Evolutionary conservation across 208 protist genomes (phyloP).

Genomic region (Naegleria gruberi): DNA sequence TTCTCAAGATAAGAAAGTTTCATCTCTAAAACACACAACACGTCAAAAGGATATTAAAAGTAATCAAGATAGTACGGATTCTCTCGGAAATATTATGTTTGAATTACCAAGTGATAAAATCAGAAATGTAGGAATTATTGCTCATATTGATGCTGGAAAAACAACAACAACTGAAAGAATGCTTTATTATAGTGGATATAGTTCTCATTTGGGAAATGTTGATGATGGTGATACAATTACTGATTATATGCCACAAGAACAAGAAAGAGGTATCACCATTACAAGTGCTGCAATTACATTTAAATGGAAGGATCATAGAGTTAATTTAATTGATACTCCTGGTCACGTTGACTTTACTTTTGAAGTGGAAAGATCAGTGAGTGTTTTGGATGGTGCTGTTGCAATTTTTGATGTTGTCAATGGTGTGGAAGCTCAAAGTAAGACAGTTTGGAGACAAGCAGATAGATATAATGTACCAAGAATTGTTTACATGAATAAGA

Average conservation of each 20-base stretch:
- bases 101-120: conserved; percentile 7
- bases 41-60: conserved; percentile 5
- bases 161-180: conserved; percentile 89
- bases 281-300: conserved; percentile 82
- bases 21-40: not conserved
- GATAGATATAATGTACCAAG: conserved; percentile 65
- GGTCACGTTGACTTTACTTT: conserved; percentile 93
- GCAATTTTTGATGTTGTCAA: conserved; percentile 87
- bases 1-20: not conserved
- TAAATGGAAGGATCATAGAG: conserved; percentile 59
- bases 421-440: conserved; percentile 51
- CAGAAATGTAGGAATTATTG: conserved; percentile 23
- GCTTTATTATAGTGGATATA: conserved; percentile 76
- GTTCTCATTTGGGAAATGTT: conserved; percentile 75
- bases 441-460: conserved; percentile 57
- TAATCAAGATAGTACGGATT: not conserved
- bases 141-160: conserved; percentile 73
- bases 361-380: conserved; percentile 87
- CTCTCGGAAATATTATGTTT: not conserved
- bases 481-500: conserved; percentile 87
- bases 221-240: conserved; percentile 89
- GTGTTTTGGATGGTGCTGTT: conserved; percentile 91
- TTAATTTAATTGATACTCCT: conserved; percentile 92
- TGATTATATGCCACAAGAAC: conserved; percentile 90
- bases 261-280: conserved; percentile 91